Base-by-base conservation (phyloP, 1,284 basidiomycete species). In the Ceratobasidium sp. region DNA sequence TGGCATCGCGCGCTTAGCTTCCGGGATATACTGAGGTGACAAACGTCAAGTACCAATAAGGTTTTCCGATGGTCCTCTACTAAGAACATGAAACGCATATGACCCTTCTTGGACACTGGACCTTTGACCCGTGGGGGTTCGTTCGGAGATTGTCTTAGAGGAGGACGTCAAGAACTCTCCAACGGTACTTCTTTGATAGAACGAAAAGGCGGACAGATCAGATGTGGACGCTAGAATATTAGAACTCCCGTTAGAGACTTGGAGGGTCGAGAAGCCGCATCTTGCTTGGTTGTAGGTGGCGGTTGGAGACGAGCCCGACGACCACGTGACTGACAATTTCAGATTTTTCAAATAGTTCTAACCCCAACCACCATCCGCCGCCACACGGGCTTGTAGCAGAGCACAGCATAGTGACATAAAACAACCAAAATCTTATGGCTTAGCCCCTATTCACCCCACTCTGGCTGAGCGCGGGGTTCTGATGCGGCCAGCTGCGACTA, bases 51-150 rank as follows among this genome's bases (percentile, higher is more conserved):
- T 76, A 92, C 94, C 94, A 78, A 91, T 90, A 48, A 96, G 84
- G 79, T 91, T 88, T 80, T 93, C 92, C 13, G 88, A 84, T n/a
- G 90, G 91, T 59, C 92, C 91, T 19, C 90, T 85, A 78, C 93
- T 93, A 84, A 96, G 98, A 41, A 95, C 94, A 84, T 99, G 96
- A 0, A 95, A 96, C 29, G 90, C 93, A 82, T 98, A 96, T 77
- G 88, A 92, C 83, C 96, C 96, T 85, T 98, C 96, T 82, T 97
- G 93, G 16, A 98, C 91, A 65, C 93, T 96, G 84, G 98, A 95
- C 61, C 96, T 88, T 81, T 95, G 92, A n/a, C 94, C 94, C 77
- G 90, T 88, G 8, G 89, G 86, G 9, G 96, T 98, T 48, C 96
- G 88, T 81, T 98, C 96, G 37, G 92, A 91, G 41, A 99, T 95